Evolutionary conservation across 2,329 filamentous ascomycete species (phyloP).

Genomic region (Tolypocladium pustulatum): DNA sequence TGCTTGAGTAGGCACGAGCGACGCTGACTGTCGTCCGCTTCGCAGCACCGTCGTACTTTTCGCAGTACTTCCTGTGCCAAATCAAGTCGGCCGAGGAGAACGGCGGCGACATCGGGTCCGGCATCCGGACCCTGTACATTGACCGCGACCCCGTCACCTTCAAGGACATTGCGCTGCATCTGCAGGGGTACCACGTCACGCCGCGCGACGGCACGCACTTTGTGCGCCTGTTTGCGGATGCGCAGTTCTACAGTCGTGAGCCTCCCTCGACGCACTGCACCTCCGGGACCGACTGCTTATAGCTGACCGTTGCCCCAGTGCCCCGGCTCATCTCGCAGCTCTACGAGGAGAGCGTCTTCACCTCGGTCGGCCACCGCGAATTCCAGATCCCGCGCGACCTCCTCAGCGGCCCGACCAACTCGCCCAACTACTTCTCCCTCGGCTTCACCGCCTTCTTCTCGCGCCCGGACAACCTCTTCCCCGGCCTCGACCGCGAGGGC

Average conservation of each 20-base stretch:
- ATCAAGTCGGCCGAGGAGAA: conserved; percentile 52
- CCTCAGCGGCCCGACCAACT: conserved; percentile 76
- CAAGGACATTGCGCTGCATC: conserved; percentile 75
- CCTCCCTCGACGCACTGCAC: neutral
- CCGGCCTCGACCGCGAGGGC: conserved; percentile 67
- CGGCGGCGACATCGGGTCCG: conserved; percentile 36
- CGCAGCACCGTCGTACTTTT: conserved; percentile 88
- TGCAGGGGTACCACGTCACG: conserved; percentile 83
- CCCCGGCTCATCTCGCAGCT: conserved; percentile 84
- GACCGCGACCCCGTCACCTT: conserved; percentile 88
- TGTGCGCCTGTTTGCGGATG: conserved; percentile 86
- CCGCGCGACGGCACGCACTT: conserved; percentile 79
- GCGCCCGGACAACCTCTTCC: conserved; percentile 69
- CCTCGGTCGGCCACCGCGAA: conserved; percentile 75
- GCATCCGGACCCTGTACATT: conserved; percentile 79
- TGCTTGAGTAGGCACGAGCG: no score
- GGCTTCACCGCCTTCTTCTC: conserved; percentile 85
- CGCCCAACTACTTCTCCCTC: conserved; percentile 91
- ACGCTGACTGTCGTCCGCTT: conserved; percentile 3
- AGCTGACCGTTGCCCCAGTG: conserved; percentile 36
- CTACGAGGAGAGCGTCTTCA: conserved; percentile 85
- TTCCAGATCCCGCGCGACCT: conserved; percentile 87
- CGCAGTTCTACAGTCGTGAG: conserved; percentile 82
- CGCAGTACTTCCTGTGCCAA: conserved; percentile 84
- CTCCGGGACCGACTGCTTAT: neutral